phyloP scores from a whole-genome alignment of 163 green algal genomes.

The Coccomyxa subellipsoidea region DNA sequence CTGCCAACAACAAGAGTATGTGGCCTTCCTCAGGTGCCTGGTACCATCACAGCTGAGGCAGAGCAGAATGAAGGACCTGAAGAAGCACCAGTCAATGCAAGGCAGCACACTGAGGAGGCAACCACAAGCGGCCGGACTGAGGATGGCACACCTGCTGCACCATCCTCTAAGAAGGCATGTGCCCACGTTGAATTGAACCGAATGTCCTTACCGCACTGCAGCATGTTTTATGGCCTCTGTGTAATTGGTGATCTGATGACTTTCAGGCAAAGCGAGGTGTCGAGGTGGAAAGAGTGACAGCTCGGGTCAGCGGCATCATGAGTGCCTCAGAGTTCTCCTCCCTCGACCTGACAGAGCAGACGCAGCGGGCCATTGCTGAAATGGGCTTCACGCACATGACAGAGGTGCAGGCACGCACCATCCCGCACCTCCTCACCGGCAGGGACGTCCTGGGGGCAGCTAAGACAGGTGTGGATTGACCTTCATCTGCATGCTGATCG shows the following conservation, averaged over 20 bases:
- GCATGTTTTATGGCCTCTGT: too few species aligned
- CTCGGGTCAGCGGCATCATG: conserved; percentile 70
- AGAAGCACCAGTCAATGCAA: neutral
- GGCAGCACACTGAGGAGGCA: neutral
- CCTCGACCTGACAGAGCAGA: conserved; percentile 69
- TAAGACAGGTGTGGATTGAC: conserved; percentile 79
- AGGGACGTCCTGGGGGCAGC: conserved; percentile 92
- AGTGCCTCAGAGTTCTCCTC: conserved; percentile 57
- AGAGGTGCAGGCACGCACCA: conserved; percentile 93
- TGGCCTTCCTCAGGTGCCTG: too few species aligned
- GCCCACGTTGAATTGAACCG: neutral
- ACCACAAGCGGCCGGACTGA: neutral
- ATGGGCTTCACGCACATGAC: conserved; percentile 91
- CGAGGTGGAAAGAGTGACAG: conserved; percentile 19
- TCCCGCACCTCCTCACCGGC: conserved; percentile 89
- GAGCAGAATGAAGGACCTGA: neutral
- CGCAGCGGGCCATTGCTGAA: conserved; percentile 66
- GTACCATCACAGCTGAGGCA: neutral
- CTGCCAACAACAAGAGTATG: too few species aligned
- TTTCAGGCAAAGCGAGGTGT: neutral
- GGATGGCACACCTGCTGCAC: neutral
- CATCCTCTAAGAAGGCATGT: neutral
- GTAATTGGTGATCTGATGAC: neutral
- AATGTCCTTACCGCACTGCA: too few species aligned
- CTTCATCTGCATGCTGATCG: neutral